A percentile compares a stretch with the other conserved stretches of the same genome.
phyloP scores from a whole-genome alignment of 495 filamentous ascomycete genomes.

The Aspergillus avenaceus region DNA sequence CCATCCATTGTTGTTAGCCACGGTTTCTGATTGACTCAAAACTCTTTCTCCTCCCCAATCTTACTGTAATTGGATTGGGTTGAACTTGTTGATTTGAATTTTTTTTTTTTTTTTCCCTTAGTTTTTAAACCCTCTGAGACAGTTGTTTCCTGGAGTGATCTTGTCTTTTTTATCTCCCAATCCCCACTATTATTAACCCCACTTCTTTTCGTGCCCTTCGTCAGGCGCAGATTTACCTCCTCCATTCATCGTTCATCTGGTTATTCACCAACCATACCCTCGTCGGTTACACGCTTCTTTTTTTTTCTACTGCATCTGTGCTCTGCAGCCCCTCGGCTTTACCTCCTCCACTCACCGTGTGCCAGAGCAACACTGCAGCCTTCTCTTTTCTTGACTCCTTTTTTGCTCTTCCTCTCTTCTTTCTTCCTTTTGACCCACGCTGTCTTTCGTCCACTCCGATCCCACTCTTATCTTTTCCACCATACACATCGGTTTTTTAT shows the following conservation, averaged over 20 bases:
- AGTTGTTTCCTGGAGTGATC: not conserved
- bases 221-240: constrained; percentile 11
- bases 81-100: too few relatives aligned
- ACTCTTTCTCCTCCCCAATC: too few relatives aligned
- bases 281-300: constrained; percentile 15
- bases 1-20: not conserved
- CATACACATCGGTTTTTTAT: not conserved
- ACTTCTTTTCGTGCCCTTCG: constrained; percentile 9
- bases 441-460: constrained; percentile 2
- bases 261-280: constrained; percentile 6
- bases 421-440: constrained; percentile 10
- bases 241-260: not conserved
- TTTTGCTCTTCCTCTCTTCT: constrained; percentile 2
- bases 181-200: constrained; percentile 16
- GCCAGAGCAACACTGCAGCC: constrained; percentile 20
- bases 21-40: not conserved
- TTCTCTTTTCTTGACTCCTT: constrained; percentile 9
- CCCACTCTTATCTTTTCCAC: not conserved
- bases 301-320: constrained; percentile 7
- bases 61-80: not conserved
- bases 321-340: constrained; percentile 17
- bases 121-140: not conserved
- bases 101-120: not conserved
- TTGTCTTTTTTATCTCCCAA: constrained; percentile 5
- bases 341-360: constrained; percentile 22